phyloP scores from a whole-genome alignment of 2,329 filamentous ascomycete genomes.

The Talaromyces piceae region DNA sequence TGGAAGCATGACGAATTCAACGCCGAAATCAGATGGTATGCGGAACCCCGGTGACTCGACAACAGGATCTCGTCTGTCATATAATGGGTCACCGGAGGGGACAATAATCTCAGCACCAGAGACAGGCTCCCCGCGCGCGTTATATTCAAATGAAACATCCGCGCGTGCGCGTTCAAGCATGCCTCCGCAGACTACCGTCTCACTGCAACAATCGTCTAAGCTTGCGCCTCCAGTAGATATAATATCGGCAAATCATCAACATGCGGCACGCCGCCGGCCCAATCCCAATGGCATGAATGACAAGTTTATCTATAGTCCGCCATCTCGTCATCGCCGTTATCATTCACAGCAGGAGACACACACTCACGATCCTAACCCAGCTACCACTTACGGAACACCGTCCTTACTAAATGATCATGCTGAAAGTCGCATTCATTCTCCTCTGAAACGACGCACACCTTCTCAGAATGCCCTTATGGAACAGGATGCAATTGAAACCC shows the following conservation, averaged over 20 bases:
- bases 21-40: slow-evolving; percentile 22
- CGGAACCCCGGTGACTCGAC: slow-evolving; percentile 2
- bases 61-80: slow-evolving; percentile 10
- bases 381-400: slow-evolving; percentile 25
- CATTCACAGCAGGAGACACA: slow-evolving; percentile 26
- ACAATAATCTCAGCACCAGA: slow-evolving; percentile 18
- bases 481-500: slow-evolving; percentile 44
- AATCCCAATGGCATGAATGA: slow-evolving; percentile 27
- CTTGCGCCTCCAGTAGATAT: slow-evolving; percentile 41
- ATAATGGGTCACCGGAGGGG: slow-evolving; percentile 20
- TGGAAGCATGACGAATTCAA: slow-evolving; percentile 55
- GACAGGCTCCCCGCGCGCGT: slow-evolving; percentile 12
- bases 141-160: neutral
- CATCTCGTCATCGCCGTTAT: slow-evolving; percentile 24
- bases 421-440: slow-evolving; percentile 13
- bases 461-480: slow-evolving; percentile 42
- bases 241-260: slow-evolving; percentile 22
- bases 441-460: slow-evolving; percentile 24
- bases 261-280: slow-evolving; percentile 27
- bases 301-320: slow-evolving; percentile 15
- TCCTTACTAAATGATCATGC: slow-evolving; percentile 17
- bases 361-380: slow-evolving; percentile 5
- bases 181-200: slow-evolving; percentile 5
- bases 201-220: slow-evolving; percentile 21
- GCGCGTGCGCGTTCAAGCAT: neutral